Conservation (phyloP, 345 rosid species). For the Physaria fendleri region DNA sequence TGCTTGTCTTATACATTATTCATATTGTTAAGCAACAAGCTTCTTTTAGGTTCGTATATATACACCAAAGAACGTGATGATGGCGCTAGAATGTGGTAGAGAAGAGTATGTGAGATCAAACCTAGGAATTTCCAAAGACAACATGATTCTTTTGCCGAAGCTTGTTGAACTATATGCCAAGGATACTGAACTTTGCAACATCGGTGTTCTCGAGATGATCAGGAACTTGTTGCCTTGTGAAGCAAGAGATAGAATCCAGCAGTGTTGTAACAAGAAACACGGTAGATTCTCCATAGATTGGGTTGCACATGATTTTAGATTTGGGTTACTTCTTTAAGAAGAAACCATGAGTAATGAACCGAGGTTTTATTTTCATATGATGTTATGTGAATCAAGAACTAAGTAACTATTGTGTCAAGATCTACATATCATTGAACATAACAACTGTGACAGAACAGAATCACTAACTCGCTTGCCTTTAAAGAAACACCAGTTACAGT, state of each 20-base stretch:
- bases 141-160: slow-evolving; percentile 36
- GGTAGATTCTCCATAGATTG: slow-evolving; percentile 52
- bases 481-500: neutral
- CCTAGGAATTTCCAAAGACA: too few relatives aligned
- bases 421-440: neutral
- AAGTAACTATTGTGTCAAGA: neutral
- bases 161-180: slow-evolving; percentile 62
- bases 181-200: slow-evolving; percentile 42
- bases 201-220: slow-evolving; percentile 44
- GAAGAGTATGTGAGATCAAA: too few relatives aligned
- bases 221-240: slow-evolving; percentile 39
- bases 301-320: slow-evolving; percentile 66
- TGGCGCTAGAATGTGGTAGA: too few relatives aligned
- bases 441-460: neutral
- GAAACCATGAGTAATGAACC: slow-evolving; percentile 31
- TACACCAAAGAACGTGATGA: too few relatives aligned
- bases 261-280: slow-evolving; percentile 32
- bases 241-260: slow-evolving; percentile 20
- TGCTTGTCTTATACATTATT: too few relatives aligned
- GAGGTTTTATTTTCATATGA: slow-evolving; percentile 25
- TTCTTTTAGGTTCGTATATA: neutral
- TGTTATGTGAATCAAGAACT: neutral
- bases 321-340: slow-evolving; percentile 36
- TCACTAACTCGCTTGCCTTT: neutral
- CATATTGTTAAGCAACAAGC: too few relatives aligned